These are phyloP conservation scores for Fragaria ananassa DNA, from an alignment of 306 rosid genomes.

Conservation along the genomic window DNA sequence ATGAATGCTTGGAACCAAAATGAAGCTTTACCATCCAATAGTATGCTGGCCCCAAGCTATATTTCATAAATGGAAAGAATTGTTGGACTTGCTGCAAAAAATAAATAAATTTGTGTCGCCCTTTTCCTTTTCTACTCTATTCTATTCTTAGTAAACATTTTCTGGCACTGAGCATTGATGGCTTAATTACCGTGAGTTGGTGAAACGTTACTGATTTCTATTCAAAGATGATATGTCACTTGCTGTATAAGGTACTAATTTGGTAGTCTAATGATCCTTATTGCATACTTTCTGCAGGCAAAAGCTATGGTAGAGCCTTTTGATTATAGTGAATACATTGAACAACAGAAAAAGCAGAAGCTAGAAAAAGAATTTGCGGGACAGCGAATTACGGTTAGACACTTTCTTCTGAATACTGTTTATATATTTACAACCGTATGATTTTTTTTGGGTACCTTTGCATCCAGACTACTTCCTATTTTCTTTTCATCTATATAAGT, in stretches of 20 bases:
- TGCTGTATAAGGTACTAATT: neutral
- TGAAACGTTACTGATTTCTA: neutral
- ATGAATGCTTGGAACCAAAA: neutral
- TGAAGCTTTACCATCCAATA: neutral
- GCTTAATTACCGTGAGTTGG: neutral
- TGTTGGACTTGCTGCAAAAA: neutral
- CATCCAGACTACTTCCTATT: neutral
- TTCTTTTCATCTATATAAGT: neutral
- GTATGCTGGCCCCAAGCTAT: neutral
- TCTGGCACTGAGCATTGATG: neutral
- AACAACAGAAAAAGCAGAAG: slow-evolving; percentile 61
- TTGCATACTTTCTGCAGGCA: slow-evolving; percentile 50
- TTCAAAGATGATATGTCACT: neutral
- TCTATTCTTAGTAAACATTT: neutral
- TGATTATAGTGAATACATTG: slow-evolving; percentile 54
- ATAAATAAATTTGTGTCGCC: neutral
- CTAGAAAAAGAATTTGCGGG: slow-evolving; percentile 71
- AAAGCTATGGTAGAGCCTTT: slow-evolving; percentile 66
- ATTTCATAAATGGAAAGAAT: slow-evolving; percentile 2
- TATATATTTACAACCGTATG: neutral
- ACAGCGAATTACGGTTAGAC: slow-evolving; percentile 63
- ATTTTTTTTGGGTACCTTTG: neutral
- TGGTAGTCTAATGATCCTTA: neutral
- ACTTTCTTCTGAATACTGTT: neutral
- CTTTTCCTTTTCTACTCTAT: neutral